Conservation (phyloP, 192 early-diverging fungal species). For the Podila clonocystis region DNA sequence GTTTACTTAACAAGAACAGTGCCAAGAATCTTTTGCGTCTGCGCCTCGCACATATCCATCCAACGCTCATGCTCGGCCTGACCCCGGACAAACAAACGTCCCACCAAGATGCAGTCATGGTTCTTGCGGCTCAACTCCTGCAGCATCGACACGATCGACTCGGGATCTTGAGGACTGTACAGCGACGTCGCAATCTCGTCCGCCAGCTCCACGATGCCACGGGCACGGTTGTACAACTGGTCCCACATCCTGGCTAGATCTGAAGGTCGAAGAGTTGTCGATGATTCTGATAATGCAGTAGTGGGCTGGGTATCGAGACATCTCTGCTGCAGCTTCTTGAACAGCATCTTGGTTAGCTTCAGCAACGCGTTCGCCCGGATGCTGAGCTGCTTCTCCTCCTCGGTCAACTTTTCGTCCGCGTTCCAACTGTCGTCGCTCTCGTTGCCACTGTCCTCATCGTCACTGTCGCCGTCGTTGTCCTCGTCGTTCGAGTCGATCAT, state of each 20-base stretch:
- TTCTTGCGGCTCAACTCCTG: slow-evolving; percentile 37
- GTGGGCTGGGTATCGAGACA: slow-evolving; percentile 36
- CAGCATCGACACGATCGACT: slow-evolving; percentile 17
- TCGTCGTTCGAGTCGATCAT: slow-evolving; percentile 50
- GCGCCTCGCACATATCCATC: slow-evolving; percentile 51
- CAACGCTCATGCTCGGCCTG: slow-evolving; percentile 46
- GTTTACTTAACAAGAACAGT: slow-evolving; percentile 12
- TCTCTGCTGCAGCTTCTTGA: slow-evolving; percentile 52
- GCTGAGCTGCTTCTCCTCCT: slow-evolving; percentile 50
- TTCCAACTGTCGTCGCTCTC: slow-evolving; percentile 55
- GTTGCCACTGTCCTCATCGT: slow-evolving; percentile 32
- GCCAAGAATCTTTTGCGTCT: slow-evolving; percentile 47
- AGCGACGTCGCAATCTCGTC: slow-evolving; percentile 52
- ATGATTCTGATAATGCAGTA: neutral
- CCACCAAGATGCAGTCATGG: slow-evolving; percentile 47
- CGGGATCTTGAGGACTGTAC: slow-evolving; percentile 46
- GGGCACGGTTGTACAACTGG: slow-evolving; percentile 36
- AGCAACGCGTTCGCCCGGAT: slow-evolving; percentile 33
- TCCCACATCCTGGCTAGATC: slow-evolving; percentile 47
- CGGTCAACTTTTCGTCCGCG: slow-evolving; percentile 42
- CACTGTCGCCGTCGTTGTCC: slow-evolving; percentile 13
- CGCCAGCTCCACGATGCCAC: slow-evolving; percentile 27
- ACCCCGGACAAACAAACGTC: slow-evolving; percentile 34
- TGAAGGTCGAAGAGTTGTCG: slow-evolving; percentile 4
- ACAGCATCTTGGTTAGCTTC: slow-evolving; percentile 45